These are phyloP conservation scores for Lachancea cidri DNA, from an alignment of 805 yeast genomes.

Conservation along the genomic window DNA sequence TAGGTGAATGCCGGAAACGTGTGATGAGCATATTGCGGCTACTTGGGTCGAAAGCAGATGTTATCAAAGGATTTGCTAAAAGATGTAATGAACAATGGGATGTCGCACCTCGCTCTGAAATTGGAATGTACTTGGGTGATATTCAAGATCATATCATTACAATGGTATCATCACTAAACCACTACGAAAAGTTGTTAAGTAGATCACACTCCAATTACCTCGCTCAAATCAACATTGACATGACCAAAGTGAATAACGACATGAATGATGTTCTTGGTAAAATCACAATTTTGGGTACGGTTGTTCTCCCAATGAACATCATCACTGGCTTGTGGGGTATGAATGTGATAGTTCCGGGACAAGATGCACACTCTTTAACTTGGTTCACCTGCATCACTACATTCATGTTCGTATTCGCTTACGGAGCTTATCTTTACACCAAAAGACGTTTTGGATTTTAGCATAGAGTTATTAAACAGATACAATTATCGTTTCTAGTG, in stretches of 20 bases:
- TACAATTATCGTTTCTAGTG: background rate
- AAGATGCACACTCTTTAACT: constrained; percentile 49
- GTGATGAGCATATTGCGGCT: constrained; percentile 87
- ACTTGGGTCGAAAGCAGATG: constrained; percentile 92
- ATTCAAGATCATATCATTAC: constrained; percentile 97
- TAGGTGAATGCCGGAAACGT: constrained; percentile 91
- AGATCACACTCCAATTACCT: constrained; percentile 93
- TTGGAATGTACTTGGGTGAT: constrained; percentile 92
- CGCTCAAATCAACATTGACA: constrained; percentile 95
- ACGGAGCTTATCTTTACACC: constrained; percentile 44
- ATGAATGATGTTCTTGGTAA: constrained; percentile 95
- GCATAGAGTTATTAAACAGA: background rate
- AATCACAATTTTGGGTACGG: constrained; percentile 89
- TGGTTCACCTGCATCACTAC: constrained; percentile 60
- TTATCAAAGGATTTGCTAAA: constrained; percentile 92
- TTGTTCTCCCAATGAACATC: constrained; percentile 90
- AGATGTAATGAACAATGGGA: constrained; percentile 83
- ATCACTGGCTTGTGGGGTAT: constrained; percentile 98
- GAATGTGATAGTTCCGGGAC: constrained; percentile 97
- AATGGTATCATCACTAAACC: constrained; percentile 92
- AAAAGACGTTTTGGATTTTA: constrained; percentile 39
- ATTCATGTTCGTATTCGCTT: constrained; percentile 45
- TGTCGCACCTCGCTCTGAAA: constrained; percentile 74
- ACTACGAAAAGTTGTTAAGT: constrained; percentile 88
- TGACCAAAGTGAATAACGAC: constrained; percentile 95